Base-by-base conservation (phyloP, 371 early-diverging fungal genomes). In the Dichotomocladium elegans region DNA sequence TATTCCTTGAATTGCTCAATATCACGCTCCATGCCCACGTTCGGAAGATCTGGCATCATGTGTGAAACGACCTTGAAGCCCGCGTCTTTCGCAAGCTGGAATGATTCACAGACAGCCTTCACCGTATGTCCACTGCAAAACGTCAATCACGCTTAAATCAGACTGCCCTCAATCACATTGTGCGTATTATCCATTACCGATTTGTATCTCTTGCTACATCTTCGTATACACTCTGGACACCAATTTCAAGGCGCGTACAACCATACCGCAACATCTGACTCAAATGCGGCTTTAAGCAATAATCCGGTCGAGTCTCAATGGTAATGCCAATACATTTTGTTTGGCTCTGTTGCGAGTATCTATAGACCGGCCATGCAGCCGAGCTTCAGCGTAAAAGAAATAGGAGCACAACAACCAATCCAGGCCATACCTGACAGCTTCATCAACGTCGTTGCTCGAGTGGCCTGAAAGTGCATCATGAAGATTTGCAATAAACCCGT, bases 31-130 rank as follows among this genome's bases (percentile, higher is more conserved):
- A 96, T 98, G 21, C 99, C 99, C 5, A 99, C 99, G 68, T 99
- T 99, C 1, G 99, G 99, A 43, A 99, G 81, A 80, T 99, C 99
- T 12, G 99, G 99, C 99, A 99, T 99, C 99, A 99, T 99, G 61
- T 99, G 99, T 8, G 99, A 92, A 9, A 99, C 99, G 4, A 99
- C 93, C 74, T 99, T 99, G 82, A 96, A 99, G 4, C 99, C 99
- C 17, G 98, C 92, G 69, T 99, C 99, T 71, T 99, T 99, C 30
- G 94, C 90, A 52, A 99, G 75, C 31, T 95, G 95, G 74, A 99
- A 99, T 3, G 92, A 91, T 64, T 98, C 99, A 57, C 92, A 90
- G 0, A 99, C 99, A 6, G 99, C 95, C 57, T 89, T 86, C 26
- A 99, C 99, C 6, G 99, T 99, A 68, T 99, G 99, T 15, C 99